Evolutionary conservation across 768 basidiomycete species (phyloP), one percentile per base, ranked within the genome.

Genomic region (Rhodotorula graminis): DNA sequence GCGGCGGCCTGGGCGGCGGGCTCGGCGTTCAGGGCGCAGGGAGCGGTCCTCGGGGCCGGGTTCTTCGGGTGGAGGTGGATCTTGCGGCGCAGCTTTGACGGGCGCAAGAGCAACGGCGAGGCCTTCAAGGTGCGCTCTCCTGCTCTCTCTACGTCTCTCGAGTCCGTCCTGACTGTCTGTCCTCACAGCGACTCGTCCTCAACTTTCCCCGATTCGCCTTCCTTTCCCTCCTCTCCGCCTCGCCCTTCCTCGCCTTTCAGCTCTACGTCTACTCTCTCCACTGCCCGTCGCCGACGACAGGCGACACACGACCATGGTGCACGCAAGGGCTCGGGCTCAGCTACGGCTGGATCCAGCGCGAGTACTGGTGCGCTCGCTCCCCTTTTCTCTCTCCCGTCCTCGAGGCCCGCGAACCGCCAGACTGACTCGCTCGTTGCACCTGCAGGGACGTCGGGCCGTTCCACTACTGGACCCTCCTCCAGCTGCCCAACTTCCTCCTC

Each of bases 401-500:
- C n/a, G n/a, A n/a, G n/a, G n/a, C n/a, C n/a, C n/a, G n/a, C n/a
- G 37, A 37, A 37, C 37, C 37, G 47, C 37, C 21, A 11, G 27
- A 11, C 50, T 52, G 12, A 52, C 50, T 8, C 25, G 27, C 11
- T 10, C 25, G 27, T 8, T 11, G 33, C 60, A 6, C 4, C 27
- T 47, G 3, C 70, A 84, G 83, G 96, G 84, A 90, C 79, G 82
- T 85, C 70, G 93, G 94, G 25, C 86, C 94, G 74, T 81, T 99
- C 72, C 86, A 84, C 6, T 98, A 98, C 81, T 99, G 92, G 92
- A 88, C 88, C 0, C 72, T 82, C 33, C 82, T 85, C 44, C 94
- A 99, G 81, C 77, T 92, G 4, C 96, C 96, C 59, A 96, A 97
- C 81, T 90, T 97, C 79, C 74, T 92, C 71, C 84, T 98, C 67